Evolutionary conservation across 345 rosid species (phyloP).

Genomic region (Aquilaria sinensis): DNA sequence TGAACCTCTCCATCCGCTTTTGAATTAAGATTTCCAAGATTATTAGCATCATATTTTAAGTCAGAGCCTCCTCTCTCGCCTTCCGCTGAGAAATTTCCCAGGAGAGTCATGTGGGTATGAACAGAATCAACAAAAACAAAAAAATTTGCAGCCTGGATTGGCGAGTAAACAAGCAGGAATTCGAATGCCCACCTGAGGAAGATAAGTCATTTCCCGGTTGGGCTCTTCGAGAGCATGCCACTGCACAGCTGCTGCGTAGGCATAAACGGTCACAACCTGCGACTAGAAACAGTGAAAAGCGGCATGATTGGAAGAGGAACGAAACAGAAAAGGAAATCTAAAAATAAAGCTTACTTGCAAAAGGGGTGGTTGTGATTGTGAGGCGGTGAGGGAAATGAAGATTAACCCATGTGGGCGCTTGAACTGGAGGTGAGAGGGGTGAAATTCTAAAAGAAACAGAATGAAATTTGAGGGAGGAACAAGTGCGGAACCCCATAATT

Average conservation of each 20-base stretch:
- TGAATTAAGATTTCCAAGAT: slow-evolving; percentile 12
- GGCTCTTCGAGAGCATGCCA: slow-evolving; percentile 39
- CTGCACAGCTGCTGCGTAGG: slow-evolving; percentile 15
- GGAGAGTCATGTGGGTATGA: neutral
- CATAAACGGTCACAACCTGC: slow-evolving; percentile 31
- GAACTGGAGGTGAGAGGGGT: slow-evolving; percentile 20
- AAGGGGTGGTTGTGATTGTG: slow-evolving; percentile 11
- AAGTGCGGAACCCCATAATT: slow-evolving; percentile 45
- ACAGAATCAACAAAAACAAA: neutral
- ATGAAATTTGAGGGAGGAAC: slow-evolving; percentile 37
- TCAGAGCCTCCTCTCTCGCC: slow-evolving; percentile 27
- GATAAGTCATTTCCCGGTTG: slow-evolving; percentile 57
- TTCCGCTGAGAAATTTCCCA: slow-evolving; percentile 37
- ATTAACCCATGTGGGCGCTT: slow-evolving; percentile 27
- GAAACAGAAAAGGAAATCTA: neutral
- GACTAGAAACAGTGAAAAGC: slow-evolving; percentile 10
- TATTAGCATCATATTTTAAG: slow-evolving; percentile 21
- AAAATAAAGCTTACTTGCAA: slow-evolving; percentile 26
- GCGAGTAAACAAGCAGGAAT: neutral
- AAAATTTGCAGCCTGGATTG: neutral
- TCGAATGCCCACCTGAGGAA: slow-evolving; percentile 4
- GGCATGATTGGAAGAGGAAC: slow-evolving; percentile 5
- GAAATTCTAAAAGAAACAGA: slow-evolving; percentile 25
- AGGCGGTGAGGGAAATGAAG: slow-evolving; percentile 27
- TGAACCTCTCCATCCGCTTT: slow-evolving; percentile 22